Evolutionary conservation across 176 grass and related monocot genomes (phyloP), one percentile per base, ranked within the genome.

Genomic region (Lolium perenne): DNA sequence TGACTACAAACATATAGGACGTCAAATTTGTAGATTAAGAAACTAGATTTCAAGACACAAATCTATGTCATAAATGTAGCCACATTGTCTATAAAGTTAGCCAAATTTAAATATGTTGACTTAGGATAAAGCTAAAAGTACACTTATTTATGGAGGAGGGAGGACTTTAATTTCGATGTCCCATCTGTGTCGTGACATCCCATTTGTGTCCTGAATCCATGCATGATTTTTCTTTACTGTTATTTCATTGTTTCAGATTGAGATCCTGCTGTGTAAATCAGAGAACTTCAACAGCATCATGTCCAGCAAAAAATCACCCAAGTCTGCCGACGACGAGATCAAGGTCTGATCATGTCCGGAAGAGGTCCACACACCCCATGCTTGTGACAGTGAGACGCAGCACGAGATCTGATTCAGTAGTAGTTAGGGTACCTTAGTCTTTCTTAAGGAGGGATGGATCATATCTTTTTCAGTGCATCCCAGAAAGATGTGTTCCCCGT

Each of bases 221-320:
- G 21, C 12, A 54, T 29, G 21, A 20, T 11, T 68, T 35, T 35
- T n/a, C 17, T 74, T 4, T 69, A 49, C 16, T 7, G 14, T 18
- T 57, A 7, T 61, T 61, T 85, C 16, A 32, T 83, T 25, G 22
- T 85, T 81, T 63, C 84, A 98, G 96, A 98, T 98, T 46, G 96
- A 98, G 85, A 98, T 98, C 49, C 67, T 95, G 8, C 59, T 98
- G 1, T 91, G 90, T 55, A 95, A 92, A 82, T 94, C 95, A 8
- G 91, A 95, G 7, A 93, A 89, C 49, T 95, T 94, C 78, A 79
- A 91, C 38, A 87, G 58, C 66, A 83, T 94, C 51, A 89, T 92
- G 75, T 84, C 93, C 2, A 82, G 70, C 68, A 86, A 89, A 51
- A 95, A 91, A 71, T 88, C 80, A 4, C 87, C 51, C 5, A 91